A percentile compares a stretch with the other conserved stretches of the same genome.
Evolutionary conservation across 1,139 yeast species (phyloP).

Genomic region (Spencermartinsiella ligniputridi): DNA sequence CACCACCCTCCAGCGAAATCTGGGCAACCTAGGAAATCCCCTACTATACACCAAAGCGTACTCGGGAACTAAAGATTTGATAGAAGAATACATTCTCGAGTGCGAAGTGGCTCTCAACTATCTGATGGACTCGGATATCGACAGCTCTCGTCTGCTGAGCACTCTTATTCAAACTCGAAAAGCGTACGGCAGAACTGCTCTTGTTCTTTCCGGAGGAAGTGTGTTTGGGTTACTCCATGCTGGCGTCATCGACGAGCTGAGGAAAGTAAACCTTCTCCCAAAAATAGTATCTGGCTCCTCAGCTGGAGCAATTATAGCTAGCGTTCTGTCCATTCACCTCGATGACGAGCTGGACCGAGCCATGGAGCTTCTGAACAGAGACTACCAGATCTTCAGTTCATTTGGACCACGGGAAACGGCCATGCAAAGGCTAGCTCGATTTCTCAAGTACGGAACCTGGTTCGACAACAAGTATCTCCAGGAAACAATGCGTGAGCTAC

Average conservation of each 20-base stretch:
- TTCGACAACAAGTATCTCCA: conserved; percentile 73
- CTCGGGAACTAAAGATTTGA: conserved; percentile 79
- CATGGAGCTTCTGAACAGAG: conserved; percentile 42
- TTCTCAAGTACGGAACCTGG: conserved; percentile 79
- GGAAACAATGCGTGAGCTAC: conserved; percentile 65
- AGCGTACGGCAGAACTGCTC: conserved; percentile 89
- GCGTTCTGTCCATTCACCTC: conserved; percentile 76
- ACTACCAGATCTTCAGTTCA: conserved; percentile 67
- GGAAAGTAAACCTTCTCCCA: conserved; percentile 74
- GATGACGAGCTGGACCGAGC: conserved; percentile 63
- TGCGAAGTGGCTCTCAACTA: conserved; percentile 60
- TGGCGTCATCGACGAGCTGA: conserved; percentile 79
- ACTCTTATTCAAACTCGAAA: conserved; percentile 84
- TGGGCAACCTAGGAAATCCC: conserved; percentile 85
- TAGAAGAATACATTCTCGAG: conserved; percentile 78
- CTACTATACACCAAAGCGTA: conserved; percentile 71
- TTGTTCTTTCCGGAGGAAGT: conserved; percentile 92
- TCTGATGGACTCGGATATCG: conserved; percentile 41
- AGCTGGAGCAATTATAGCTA: conserved; percentile 94
- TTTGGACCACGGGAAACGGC: conserved; percentile 46
- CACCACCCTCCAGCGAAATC: conserved; percentile 78
- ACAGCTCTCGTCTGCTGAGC: conserved; percentile 65
- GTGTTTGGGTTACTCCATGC: conserved; percentile 90
- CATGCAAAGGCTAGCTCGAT: conserved; percentile 52
- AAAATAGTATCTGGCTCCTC: conserved; percentile 92